Conservation (phyloP, 2,329 filamentous ascomycete species). For the Colletotrichum somersetense region DNA sequence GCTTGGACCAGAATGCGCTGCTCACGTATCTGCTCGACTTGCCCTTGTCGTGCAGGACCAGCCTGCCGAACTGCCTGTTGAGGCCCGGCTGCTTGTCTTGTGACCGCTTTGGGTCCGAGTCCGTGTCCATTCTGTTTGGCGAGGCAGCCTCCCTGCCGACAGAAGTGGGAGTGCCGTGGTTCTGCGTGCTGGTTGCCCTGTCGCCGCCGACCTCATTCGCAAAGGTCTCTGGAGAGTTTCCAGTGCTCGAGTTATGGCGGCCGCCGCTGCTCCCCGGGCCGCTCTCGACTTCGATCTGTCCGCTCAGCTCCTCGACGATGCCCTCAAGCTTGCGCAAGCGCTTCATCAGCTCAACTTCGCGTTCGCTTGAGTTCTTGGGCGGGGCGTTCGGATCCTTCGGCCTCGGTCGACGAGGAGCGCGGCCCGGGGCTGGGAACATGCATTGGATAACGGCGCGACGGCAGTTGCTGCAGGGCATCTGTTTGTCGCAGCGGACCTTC, state of each 20-base stretch:
- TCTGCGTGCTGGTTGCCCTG: slow-evolving; percentile 29
- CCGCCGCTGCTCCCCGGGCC: slow-evolving; percentile 40
- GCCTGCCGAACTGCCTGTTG: slow-evolving; percentile 71
- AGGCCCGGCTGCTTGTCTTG: slow-evolving; percentile 48
- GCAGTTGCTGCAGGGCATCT: slow-evolving; percentile 82
- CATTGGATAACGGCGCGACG: slow-evolving; percentile 78
- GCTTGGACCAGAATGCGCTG: slow-evolving; percentile 80
- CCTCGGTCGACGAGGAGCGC: slow-evolving; percentile 76
- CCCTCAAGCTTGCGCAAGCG: slow-evolving; percentile 79
- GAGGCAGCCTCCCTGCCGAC: not conserved
- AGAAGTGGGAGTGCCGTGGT: not conserved
- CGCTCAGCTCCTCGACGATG: slow-evolving; percentile 78
- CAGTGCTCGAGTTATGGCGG: slow-evolving; percentile 44
- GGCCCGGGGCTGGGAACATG: slow-evolving; percentile 79
- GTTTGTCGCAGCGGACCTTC: slow-evolving; percentile 84
- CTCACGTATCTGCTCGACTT: slow-evolving; percentile 80
- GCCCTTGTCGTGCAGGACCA: slow-evolving; percentile 78
- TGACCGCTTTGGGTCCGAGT: slow-evolving; percentile 42
- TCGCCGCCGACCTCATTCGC: slow-evolving; percentile 39
- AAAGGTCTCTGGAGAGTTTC: slow-evolving; percentile 49
- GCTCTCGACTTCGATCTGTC: slow-evolving; percentile 70
- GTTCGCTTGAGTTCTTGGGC: slow-evolving; percentile 69
- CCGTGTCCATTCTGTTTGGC: slow-evolving; percentile 35
- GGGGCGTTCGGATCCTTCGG: slow-evolving; percentile 74
- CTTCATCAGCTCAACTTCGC: slow-evolving; percentile 78